Conservation (phyloP, 352 stramenopile genomes). For the Globisporangium ultimum region DNA sequence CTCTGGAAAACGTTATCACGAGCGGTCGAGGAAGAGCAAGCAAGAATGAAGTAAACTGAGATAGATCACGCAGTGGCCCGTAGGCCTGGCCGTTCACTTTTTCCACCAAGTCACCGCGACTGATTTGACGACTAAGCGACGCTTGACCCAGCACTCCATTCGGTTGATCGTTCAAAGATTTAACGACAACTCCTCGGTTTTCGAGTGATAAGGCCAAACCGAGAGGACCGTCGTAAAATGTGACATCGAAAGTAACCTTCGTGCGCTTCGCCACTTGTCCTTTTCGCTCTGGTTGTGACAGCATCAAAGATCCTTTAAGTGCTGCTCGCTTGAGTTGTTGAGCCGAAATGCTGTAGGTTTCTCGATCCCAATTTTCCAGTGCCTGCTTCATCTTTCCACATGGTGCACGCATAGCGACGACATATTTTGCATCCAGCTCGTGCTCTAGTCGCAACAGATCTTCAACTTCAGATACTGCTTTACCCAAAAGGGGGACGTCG, state of each 20-base stretch:
- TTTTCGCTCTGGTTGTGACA: neutral
- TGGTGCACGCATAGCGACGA: constrained; percentile 35
- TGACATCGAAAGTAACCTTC: constrained; percentile 46
- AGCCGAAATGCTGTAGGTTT: constrained; percentile 21
- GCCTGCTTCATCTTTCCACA: constrained; percentile 36
- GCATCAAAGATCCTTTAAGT: constrained; percentile 21
- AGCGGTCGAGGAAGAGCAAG: constrained; percentile 64
- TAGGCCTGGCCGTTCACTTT: constrained; percentile 64
- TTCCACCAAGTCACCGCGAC: constrained; percentile 70
- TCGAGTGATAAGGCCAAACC: constrained; percentile 76
- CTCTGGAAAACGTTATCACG: constrained; percentile 59
- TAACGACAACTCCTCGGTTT: constrained; percentile 60
- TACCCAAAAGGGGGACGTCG: constrained; percentile 19
- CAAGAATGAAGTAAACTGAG: constrained; percentile 75
- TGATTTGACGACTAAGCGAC: constrained; percentile 57
- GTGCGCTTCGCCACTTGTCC: constrained; percentile 4
- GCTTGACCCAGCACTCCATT: constrained; percentile 69
- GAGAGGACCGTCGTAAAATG: constrained; percentile 64
- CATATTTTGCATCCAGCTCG: constrained; percentile 24
- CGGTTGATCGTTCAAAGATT: constrained; percentile 72
- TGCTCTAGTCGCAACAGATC: constrained; percentile 26
- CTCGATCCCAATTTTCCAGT: constrained; percentile 22
- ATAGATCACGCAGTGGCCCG: constrained; percentile 64
- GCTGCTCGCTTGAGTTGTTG: constrained; percentile 27
- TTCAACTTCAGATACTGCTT: constrained; percentile 36